Percentiles rank a stretch among this genome's conserved stretches.
These are phyloP conservation scores for Hordeum pubiflorum DNA, from an alignment of 202 grass and related monocot genomes.

Conservation along the genomic window DNA sequence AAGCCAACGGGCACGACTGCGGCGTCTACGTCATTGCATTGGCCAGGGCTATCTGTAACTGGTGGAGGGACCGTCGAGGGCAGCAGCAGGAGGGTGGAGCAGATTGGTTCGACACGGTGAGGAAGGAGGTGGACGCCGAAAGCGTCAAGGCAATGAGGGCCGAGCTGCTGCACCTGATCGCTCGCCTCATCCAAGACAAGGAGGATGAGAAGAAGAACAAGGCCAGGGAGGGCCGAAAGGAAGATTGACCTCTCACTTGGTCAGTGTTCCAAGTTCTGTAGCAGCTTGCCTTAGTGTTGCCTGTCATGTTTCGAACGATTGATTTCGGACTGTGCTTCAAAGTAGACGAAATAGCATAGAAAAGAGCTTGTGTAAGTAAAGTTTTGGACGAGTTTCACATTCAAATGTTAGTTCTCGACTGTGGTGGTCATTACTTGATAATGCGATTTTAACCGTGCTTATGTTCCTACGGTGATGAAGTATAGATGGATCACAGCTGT, in stretches of 20 bases:
- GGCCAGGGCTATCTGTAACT: slow-evolving; percentile 51
- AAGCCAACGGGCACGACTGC: slow-evolving; percentile 72
- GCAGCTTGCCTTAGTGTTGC: background rate
- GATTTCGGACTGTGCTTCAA: background rate
- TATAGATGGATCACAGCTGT: background rate
- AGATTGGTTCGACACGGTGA: slow-evolving; percentile 51
- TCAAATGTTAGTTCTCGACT: background rate
- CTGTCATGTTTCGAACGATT: background rate
- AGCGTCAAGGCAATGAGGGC: slow-evolving; percentile 45
- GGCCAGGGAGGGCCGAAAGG: background rate
- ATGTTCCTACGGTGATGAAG: background rate
- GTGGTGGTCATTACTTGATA: background rate
- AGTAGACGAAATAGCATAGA: background rate
- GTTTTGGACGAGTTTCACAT: background rate
- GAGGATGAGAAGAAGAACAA: background rate
- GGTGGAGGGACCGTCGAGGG: slow-evolving; percentile 29
- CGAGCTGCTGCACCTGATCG: slow-evolving; percentile 54
- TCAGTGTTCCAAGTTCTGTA: background rate
- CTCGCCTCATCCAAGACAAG: slow-evolving; percentile 30
- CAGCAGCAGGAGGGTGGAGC: background rate
- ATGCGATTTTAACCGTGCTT: background rate
- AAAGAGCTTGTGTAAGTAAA: background rate
- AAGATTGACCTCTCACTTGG: background rate
- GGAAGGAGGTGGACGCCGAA: slow-evolving; percentile 33
- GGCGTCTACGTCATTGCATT: slow-evolving; percentile 61